phyloP scores from a whole-genome alignment of 371 early-diverging fungal species.

The Chytridiales sp. region DNA sequence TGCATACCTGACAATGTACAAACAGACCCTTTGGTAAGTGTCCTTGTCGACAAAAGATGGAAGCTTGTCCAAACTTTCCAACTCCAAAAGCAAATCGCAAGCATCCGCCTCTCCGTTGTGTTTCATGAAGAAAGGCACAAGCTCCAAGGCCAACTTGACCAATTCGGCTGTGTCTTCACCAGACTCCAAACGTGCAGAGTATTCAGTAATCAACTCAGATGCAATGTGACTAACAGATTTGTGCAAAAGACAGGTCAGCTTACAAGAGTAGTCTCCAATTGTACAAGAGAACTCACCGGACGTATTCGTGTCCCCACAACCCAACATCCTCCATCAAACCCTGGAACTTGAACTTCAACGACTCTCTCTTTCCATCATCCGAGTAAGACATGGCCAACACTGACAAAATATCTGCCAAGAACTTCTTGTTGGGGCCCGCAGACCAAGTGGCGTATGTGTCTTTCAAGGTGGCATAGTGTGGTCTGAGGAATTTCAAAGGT shows the following conservation, averaged over 20 bases:
- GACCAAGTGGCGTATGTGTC: slow-evolving; percentile 74
- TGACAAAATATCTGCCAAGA: slow-evolving; percentile 93
- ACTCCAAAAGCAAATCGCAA: slow-evolving; percentile 88
- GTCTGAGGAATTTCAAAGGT: slow-evolving; percentile 91
- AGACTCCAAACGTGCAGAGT: slow-evolving; percentile 52
- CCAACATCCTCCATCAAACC: slow-evolving; percentile 83
- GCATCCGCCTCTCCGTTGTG: slow-evolving; percentile 98
- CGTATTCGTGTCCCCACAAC: slow-evolving; percentile 99
- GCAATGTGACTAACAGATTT: slow-evolving; percentile 72
- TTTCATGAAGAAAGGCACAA: slow-evolving; percentile 91
- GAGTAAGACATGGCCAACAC: slow-evolving; percentile 95
- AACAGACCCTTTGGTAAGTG: slow-evolving; percentile 91
- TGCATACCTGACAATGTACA: slow-evolving; percentile 84
- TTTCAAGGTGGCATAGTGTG: slow-evolving; percentile 75
- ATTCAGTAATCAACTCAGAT: slow-evolving; percentile 89
- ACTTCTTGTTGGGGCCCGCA: slow-evolving; percentile 71
- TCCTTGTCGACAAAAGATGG: slow-evolving; percentile 83
- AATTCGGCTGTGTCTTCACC: slow-evolving; percentile 59
- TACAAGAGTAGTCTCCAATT: slow-evolving; percentile 1
- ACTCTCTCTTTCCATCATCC: slow-evolving; percentile 77
- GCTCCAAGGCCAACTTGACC: slow-evolving; percentile 69
- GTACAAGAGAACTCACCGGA: slow-evolving; percentile 53
- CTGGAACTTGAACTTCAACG: slow-evolving; percentile 78
- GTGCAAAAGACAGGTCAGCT: neutral
- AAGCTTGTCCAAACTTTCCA: slow-evolving; percentile 79